These are phyloP conservation scores for Maudiozyma saulgeensis DNA, from an alignment of 805 yeast species.

Conservation along the genomic window DNA sequence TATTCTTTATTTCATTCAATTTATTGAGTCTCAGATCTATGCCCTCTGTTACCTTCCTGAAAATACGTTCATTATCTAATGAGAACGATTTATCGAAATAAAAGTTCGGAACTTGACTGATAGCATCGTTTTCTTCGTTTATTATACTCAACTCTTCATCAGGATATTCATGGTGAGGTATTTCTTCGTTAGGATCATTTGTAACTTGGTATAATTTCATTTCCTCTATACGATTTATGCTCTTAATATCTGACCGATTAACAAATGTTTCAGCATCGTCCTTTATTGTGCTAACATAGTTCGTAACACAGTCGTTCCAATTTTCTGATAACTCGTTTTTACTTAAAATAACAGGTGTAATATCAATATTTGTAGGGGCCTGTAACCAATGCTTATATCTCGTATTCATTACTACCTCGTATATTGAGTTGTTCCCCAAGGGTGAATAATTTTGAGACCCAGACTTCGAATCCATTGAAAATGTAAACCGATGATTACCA, in stretches of 20 bases:
- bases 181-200: background rate
- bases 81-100: conserved; percentile 62
- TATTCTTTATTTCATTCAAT: conserved; percentile 15
- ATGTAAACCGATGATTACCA: conserved; percentile 5
- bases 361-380: conserved; percentile 72
- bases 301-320: conserved; percentile 34
- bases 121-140: conserved; percentile 11
- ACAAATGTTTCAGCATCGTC: conserved; percentile 38
- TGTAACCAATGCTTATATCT: conserved; percentile 33
- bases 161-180: background rate
- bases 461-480: conserved; percentile 8
- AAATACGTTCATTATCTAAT: conserved; percentile 80
- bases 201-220: conserved; percentile 28
- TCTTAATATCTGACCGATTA: conserved; percentile 35
- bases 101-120: conserved; percentile 48
- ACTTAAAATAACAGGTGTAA: conserved; percentile 67
- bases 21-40: conserved; percentile 34
- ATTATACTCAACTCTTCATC: conserved; percentile 4
- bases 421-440: conserved; percentile 51
- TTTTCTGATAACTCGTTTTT: conserved; percentile 36
- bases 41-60: conserved; percentile 61
- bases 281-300: conserved; percentile 37
- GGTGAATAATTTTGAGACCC: conserved; percentile 29
- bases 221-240: conserved; percentile 29
- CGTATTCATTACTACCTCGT: conserved; percentile 49